Conservation (phyloP, 306 rosid species). For the Cucumis sativus region Cucumber_9930_V3 NC_026657.2:3749501-3750000, state of each 20-base stretch:
- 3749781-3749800: not conserved
- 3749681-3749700: not conserved
- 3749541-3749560: constrained; percentile 46
- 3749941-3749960: not conserved
- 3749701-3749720: not conserved
- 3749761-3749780: not conserved
- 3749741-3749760: not conserved
- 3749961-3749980: not conserved
- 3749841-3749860: not conserved
- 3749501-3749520: constrained; percentile 60
- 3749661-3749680: not conserved
- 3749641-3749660: not conserved
- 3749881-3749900: not conserved
- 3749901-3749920: not conserved
- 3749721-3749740: not conserved
- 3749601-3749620: constrained; percentile 59
- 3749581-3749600: constrained; percentile 64
- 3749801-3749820: not conserved
- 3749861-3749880: constrained; percentile 1
- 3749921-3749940: not conserved
- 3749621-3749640: constrained; percentile 46
- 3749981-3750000: not conserved
- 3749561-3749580: constrained; percentile 73
- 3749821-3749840: not conserved
- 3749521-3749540: constrained; percentile 50